These are phyloP conservation scores for Candida parachauliodes DNA, from an alignment of 805 yeast species.

Conservation along the genomic window DNA sequence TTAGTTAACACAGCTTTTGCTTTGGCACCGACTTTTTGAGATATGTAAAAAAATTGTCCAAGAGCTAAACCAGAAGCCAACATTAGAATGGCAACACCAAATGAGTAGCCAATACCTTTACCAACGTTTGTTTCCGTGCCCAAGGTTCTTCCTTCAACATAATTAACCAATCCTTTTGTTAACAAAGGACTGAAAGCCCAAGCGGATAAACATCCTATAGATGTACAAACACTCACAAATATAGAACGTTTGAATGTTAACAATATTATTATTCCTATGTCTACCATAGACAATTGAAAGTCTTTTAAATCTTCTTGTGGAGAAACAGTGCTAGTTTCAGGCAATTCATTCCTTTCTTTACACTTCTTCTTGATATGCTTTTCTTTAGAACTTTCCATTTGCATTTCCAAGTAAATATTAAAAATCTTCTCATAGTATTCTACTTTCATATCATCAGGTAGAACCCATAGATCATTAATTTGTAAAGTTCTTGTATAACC, in stretches of 20 bases:
- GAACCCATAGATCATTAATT: conserved; percentile 50
- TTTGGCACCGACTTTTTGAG: conserved; percentile 60
- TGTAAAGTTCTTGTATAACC: conserved; percentile 68
- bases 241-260: conserved; percentile 23
- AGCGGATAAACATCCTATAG: conserved; percentile 5
- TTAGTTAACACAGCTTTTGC: conserved; percentile 64
- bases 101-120: conserved; percentile 31
- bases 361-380: conserved; percentile 19
- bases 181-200: conserved; percentile 19
- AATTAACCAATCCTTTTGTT: conserved; percentile 27
- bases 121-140: conserved; percentile 19
- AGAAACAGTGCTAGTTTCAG: conserved; percentile 14
- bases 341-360: conserved; percentile 17
- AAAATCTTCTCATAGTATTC: conserved; percentile 18
- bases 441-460: conserved; percentile 29
- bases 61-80: conserved; percentile 21
- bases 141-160: conserved; percentile 21
- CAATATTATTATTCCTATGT: conserved; percentile 17
- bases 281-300: conserved; percentile 18
- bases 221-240: conserved; percentile 1
- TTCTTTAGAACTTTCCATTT: conserved; percentile 9
- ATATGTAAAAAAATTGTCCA: conserved; percentile 57
- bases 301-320: conserved; percentile 23
- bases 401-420: conserved; percentile 12
- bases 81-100: conserved; percentile 22